Evolutionary conservation across 163 green algal species (phyloP), one percentile per base, ranked within the genome.

Genomic region (Scenedesmus sp.): DNA sequence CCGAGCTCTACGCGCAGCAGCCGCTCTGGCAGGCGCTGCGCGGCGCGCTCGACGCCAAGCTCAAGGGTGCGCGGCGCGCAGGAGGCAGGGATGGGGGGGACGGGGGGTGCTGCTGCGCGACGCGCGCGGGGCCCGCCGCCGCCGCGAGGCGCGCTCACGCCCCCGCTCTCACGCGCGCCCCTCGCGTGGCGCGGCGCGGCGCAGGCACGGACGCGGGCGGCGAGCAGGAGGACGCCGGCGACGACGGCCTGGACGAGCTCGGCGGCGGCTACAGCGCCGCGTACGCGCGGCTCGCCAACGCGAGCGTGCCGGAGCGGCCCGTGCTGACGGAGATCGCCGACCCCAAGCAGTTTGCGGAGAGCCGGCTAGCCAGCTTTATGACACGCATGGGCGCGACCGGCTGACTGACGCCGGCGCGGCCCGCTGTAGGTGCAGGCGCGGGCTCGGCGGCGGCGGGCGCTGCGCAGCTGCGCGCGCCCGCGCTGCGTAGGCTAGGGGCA

Each of bases 281-380:
- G 0, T 90, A 90, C 67, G 86, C 86, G 14, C 74, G 78, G 63
- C 86, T 90, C 11, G 84, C 80, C 42, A 87, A 90, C 56, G 86
- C 86, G 14, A 54, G 44, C 33, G 58, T 70, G 26, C 73, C 83
- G 18, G 83, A 88, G 69, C 72, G 71, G 26, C 85, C 86, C 2
- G 86, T 86, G 50, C 70, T 90, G 34, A 70, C 45, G 1, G 86
- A 89, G 74, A 89, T 90, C n/a, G n/a, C 83, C 13, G 81, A 90
- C 75, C 80, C 86, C 3, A 83, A 71, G 74, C 81, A 89, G 80
- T 90, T 82, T 78, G 72, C 86, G 14, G 76, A 84, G 28, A 67
- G 57, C 26, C 71, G 60, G 2, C 42, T 84, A 29, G 82, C 82
- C 22, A 75, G 62, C 36, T 81, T 81, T 34, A 67, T 81, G 63